A percentile compares a stretch with the other conserved stretches of the same genome.
Conservation (phyloP, 768 basidiomycete species). For the Trametes cubensis region DNA sequence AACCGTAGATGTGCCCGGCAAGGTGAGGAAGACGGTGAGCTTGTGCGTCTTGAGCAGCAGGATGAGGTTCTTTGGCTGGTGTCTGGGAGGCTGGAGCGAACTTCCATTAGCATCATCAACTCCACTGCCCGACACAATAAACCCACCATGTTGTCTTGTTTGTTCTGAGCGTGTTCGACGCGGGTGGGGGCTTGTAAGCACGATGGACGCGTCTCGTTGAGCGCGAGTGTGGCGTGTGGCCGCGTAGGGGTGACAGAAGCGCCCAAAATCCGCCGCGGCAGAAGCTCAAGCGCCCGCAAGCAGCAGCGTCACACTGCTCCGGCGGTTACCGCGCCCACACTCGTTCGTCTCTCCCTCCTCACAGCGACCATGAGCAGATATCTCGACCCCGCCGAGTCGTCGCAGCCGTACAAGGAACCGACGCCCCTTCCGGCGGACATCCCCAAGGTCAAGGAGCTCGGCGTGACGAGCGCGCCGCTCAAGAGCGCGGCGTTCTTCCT, state of each 20-base stretch:
- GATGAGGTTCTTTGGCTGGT: conserved; percentile 65
- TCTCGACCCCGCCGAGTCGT: conserved; percentile 50
- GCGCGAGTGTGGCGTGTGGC: conserved; percentile 12
- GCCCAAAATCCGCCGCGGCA: conserved; percentile 12
- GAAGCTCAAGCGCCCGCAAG: conserved; percentile 9
- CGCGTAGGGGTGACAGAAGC: background rate
- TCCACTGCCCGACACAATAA: no score
- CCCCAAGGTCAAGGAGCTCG: conserved; percentile 87
- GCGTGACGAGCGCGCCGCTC: conserved; percentile 87
- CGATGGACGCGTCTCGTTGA: background rate
- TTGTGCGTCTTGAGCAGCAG: conserved; percentile 76
- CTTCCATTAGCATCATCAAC: background rate
- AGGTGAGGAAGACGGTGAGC: conserved; percentile 62
- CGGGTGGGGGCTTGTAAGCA: no score
- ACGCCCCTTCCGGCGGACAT: conserved; percentile 65
- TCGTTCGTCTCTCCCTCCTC: conserved; percentile 18
- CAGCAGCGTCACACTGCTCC: conserved; percentile 20
- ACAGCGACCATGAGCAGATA: conserved; percentile 53
- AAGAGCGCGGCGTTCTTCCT: conserved; percentile 98
- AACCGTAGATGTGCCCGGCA: conserved; percentile 56
- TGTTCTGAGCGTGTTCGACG: no score
- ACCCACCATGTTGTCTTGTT: background rate
- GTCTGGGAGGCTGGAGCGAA: conserved; percentile 47
- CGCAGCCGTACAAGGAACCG: conserved; percentile 60
- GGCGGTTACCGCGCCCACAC: conserved; percentile 17